These are phyloP conservation scores for Pythium periplocum DNA, from an alignment of 352 stramenopile species.

Conservation along the genomic window DNA sequence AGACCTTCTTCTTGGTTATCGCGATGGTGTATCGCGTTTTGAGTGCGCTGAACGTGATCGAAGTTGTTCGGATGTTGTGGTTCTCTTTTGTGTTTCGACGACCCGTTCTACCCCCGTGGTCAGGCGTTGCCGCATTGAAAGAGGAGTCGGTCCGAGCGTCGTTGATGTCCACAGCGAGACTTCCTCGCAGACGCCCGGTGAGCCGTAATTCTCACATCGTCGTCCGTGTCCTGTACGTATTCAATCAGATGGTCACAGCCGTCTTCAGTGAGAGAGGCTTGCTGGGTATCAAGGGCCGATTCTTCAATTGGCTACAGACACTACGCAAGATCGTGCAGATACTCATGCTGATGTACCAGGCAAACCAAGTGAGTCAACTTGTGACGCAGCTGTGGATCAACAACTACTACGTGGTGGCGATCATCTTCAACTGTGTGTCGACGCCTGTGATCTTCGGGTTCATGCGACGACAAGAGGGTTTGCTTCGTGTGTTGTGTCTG, in stretches of 20 bases:
- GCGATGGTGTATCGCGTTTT: neutral
- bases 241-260: too few species aligned
- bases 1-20: neutral
- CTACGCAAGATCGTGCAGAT: conserved; percentile 5
- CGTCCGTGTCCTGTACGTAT: too few species aligned
- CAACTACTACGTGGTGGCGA: neutral
- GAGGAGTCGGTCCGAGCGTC: too few species aligned
- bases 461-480: neutral
- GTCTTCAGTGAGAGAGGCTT: conserved; percentile 1
- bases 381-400: neutral
- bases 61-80: too few species aligned
- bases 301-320: neutral
- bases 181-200: too few species aligned
- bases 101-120: too few species aligned
- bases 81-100: too few species aligned
- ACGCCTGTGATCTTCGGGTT: neutral
- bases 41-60: neutral
- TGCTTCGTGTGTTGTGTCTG: conserved; percentile 1
- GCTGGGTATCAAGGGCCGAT: neutral
- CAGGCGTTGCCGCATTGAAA: too few species aligned
- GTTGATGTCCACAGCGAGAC: too few species aligned
- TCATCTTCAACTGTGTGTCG: conserved; percentile 7
- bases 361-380: neutral
- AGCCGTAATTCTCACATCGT: too few species aligned
- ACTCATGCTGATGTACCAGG: neutral